These are phyloP conservation scores for Podila clonocystis DNA, from an alignment of 192 early-diverging fungal genomes.

Conservation along the genomic window DNA sequence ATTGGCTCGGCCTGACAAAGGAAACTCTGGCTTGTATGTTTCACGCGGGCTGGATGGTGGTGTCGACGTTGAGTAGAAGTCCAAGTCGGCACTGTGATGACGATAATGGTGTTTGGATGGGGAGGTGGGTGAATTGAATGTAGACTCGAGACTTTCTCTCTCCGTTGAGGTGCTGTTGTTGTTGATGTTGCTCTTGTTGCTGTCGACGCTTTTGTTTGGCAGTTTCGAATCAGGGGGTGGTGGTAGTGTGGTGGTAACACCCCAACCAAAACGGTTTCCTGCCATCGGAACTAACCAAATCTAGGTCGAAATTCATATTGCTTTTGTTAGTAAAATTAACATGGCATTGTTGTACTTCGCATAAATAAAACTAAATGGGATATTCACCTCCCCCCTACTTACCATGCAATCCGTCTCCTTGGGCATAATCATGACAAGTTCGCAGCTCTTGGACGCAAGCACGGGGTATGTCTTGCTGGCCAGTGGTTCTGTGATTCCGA, in stretches of 20 bases:
- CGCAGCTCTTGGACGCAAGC: neutral
- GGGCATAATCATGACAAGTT: slow-evolving; percentile 9
- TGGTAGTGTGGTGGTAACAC: neutral
- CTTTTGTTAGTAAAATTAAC: slow-evolving; percentile 2
- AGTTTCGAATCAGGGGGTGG: neutral
- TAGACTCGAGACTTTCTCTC: neutral
- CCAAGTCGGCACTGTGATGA: neutral
- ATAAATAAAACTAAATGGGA: neutral
- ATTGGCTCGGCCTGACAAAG: neutral
- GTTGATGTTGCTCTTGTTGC: neutral
- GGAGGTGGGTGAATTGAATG: neutral
- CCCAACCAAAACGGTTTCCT: neutral
- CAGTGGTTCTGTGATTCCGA: slow-evolving; percentile 6
- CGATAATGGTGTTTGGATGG: neutral
- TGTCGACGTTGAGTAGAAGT: neutral
- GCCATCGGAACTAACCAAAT: slow-evolving; percentile 6
- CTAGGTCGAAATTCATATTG: neutral
- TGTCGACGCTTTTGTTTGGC: neutral
- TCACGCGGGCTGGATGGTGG: neutral
- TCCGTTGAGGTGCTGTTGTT: neutral
- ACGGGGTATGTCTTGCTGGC: neutral
- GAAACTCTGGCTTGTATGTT: neutral
- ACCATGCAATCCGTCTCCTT: slow-evolving; percentile 5
- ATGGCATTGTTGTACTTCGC: neutral
- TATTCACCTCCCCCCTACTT: neutral